Conservation (phyloP, 345 rosid species). For the Gossypium turneri region DNA sequence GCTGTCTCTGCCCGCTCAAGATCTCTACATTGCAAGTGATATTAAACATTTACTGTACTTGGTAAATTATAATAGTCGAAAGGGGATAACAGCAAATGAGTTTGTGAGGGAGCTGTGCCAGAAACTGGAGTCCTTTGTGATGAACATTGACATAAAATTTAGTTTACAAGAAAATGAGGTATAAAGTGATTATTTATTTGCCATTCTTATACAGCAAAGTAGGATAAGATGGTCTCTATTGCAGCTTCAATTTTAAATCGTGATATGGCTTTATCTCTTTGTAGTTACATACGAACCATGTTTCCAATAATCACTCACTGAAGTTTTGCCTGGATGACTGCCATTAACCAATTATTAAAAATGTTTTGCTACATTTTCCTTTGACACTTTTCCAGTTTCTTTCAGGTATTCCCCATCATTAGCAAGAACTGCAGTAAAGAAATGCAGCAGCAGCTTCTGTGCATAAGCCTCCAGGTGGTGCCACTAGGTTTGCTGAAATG, state of each 20-base stretch:
- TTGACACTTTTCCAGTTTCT: slow-evolving; percentile 20
- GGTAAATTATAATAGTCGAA: slow-evolving; percentile 28
- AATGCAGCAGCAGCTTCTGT: slow-evolving; percentile 54
- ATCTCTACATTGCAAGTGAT: slow-evolving; percentile 28
- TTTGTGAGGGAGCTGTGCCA: slow-evolving; percentile 42
- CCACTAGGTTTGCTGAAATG: slow-evolving; percentile 77
- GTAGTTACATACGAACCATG: not conserved
- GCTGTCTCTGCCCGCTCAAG: slow-evolving; percentile 22
- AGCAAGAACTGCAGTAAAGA: slow-evolving; percentile 45
- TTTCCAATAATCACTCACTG: not conserved
- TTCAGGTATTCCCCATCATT: slow-evolving; percentile 54
- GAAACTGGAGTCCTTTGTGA: slow-evolving; percentile 39
- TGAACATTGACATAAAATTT: slow-evolving; percentile 41
- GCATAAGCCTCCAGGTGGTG: slow-evolving; percentile 52
- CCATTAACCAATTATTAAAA: not conserved
- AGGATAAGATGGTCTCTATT: not conserved
- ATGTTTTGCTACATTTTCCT: slow-evolving; percentile 9
- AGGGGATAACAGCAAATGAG: slow-evolving; percentile 18
- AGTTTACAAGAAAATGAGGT: slow-evolving; percentile 60
- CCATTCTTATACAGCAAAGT: not conserved
- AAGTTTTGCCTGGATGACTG: not conserved
- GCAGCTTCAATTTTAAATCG: not conserved
- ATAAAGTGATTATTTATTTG: slow-evolving; percentile 9
- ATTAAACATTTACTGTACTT: slow-evolving; percentile 46
- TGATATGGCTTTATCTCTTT: not conserved